Base-by-base conservation (phyloP, 192 early-diverging fungal genomes). In the Globomyces pollinis-pini region DNA sequence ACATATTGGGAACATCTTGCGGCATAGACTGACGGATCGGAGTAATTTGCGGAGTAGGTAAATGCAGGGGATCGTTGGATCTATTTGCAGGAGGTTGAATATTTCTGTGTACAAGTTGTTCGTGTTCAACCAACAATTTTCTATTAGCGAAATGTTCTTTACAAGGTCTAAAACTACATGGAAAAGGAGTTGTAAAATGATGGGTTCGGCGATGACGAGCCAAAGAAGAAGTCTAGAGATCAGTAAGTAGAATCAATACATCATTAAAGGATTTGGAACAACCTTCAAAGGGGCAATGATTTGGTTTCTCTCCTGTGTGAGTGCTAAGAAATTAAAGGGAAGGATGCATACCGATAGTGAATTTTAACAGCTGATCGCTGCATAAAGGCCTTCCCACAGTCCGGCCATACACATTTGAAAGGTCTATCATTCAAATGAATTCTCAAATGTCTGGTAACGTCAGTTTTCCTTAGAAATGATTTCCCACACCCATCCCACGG, bases 391-490 rank as follows among this genome's bases (percentile, higher is more conserved):
- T 91, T 91, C 50, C 76, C 83, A 63, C 89, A 91, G 38, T 73
- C 74, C 31, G 65, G 62, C 54, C 80, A 77, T 15, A 30, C 31
- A 62, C 88, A 90, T 26, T 67, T 63, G 66, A 85, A 90, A 1
- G 88, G 86, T 65, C 83, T 79, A 60, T 89, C 87, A 54, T 86
- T 85, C 32, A 85, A 88, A 65, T 91, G 89, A 62, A 88, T 88
- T 41, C 87, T 77, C 28, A 67, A 73, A 74, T 91, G 89, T 32
- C 89, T 78, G 35, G 84, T 83, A 12, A 89, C 73, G 63, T 91
- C 89, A 12, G 83, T 86, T 55, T 80, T 51, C 72, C 84, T 69
- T 44, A 79, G 86, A 61, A 90, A 92, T 1, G 80, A 70, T 59
- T 90, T 90, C 15, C 67, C 78, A 63, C 90, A 92, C 1, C 81